Evolutionary conservation across 768 basidiomycete species (phyloP).

Genomic region (Macrolepiota dolichaula): DNA sequence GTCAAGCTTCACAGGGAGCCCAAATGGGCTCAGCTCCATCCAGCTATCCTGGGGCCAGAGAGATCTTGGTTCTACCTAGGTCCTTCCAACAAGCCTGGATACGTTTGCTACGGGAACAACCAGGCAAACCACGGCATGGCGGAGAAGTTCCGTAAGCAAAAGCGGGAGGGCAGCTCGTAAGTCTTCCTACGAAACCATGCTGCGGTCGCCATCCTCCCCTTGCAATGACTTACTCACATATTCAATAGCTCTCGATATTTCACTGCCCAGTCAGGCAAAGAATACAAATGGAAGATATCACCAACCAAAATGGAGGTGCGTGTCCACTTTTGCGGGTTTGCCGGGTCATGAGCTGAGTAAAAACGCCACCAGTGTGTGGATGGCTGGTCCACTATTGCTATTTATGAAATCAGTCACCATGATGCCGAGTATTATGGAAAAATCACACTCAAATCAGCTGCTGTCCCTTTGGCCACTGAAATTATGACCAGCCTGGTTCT

Average conservation of each 20-base stretch:
- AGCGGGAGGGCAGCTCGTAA: conserved; percentile 60
- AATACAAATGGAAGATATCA: conserved; percentile 73
- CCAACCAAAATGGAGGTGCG: conserved; percentile 67
- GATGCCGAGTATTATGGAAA: conserved; percentile 56
- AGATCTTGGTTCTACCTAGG: conserved; percentile 77
- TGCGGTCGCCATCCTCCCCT: not conserved
- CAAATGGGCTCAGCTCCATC: conserved; percentile 70
- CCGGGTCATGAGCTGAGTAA: not conserved
- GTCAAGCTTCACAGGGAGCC: conserved; percentile 52
- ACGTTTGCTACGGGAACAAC: conserved; percentile 68
- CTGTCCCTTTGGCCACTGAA: conserved; percentile 67
- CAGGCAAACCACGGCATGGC: conserved; percentile 57
- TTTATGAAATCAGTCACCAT: conserved; percentile 63
- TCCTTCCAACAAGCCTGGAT: conserved; percentile 56
- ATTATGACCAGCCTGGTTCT: conserved; percentile 72
- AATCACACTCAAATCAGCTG: conserved; percentile 54
- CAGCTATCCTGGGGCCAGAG: conserved; percentile 76
- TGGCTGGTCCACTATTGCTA: conserved; percentile 55
- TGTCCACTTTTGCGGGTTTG: not conserved
- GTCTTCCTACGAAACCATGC: conserved; percentile 22
- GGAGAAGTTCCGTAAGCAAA: conserved; percentile 48
- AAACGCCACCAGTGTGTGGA: conserved; percentile 52
- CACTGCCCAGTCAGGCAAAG: conserved; percentile 60
- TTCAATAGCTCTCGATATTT: conserved; percentile 68
- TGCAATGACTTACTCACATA: not conserved